phyloP scores from a whole-genome alignment of 345 rosid species.

The Citrus glauca region DNA sequence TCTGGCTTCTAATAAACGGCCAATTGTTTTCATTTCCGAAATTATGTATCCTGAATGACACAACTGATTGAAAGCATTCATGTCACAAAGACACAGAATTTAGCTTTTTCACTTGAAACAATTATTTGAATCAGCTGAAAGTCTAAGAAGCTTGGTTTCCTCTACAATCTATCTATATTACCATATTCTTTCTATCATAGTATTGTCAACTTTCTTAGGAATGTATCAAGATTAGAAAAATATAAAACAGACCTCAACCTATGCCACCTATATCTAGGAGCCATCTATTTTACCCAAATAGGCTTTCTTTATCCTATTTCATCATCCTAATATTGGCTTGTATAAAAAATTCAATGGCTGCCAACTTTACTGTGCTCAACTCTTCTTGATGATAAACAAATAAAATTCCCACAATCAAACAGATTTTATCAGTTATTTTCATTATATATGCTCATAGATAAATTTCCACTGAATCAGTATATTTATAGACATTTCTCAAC shows the following conservation, averaged over 20 bases:
- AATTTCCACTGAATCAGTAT: background rate
- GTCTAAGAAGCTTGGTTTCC: background rate
- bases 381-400: background rate
- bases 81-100: background rate
- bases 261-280: background rate
- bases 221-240: background rate
- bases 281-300: constrained; percentile 1
- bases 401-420: background rate
- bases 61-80: background rate
- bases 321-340: background rate
- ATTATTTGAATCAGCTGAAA: background rate
- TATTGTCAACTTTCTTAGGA: background rate
- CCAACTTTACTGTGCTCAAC: background rate
- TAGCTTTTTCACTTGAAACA: background rate
- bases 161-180: background rate
- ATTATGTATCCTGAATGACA: background rate
- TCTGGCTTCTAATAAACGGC: background rate
- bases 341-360: background rate
- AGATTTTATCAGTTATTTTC: background rate
- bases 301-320: background rate
- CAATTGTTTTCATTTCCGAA: background rate
- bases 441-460: background rate
- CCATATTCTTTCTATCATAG: background rate
- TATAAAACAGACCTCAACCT: background rate
- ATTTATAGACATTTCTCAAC: background rate